Evolutionary conservation across 306 rosid genomes (phyloP), one percentile per base, ranked within the genome.

Genomic region (Rosa chinensis): DNA sequence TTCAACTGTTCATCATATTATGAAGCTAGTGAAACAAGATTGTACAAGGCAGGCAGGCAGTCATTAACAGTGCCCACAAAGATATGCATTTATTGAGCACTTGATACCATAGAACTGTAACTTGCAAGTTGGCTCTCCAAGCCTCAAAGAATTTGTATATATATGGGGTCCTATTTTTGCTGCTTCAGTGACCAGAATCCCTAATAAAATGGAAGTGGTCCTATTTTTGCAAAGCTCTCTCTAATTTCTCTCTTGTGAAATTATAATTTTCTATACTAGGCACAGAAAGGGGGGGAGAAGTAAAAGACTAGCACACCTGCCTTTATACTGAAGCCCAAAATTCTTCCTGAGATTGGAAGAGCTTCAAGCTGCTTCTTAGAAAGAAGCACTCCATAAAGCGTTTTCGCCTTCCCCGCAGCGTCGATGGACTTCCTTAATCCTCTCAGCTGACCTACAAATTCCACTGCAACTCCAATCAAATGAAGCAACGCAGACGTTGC

Each of bases 391-490:
- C 99, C 99, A 96, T 70, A 96, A 84, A 73, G 92, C 90, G 40
- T 89, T 90, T 76, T 93, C 99, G 11, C 96, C 97, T 85, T 96
- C 99, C 42, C 99, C 97, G 13, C 99, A 96, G 45, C 99, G 92
- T 49, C 92, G 82, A 75, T 96, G 99, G 66, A 96, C 96, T 82
- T 96, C 99, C 88, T 90, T 96, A 10, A 96, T 93, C 85, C 98
- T 88, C 21, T 96, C 99, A 1, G 98, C 98, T 21, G 99, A 96
- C 82, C 91, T 85, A 83, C 99, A 96, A 73, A 96, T 96, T 62
- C 99, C 99, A 32, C 98, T 96, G 87, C 99, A 96, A 83, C 75
- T 96, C 99, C 99, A 96, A 78, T 96, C 99, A 43, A 90, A 96
- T 13, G 98, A 93, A 49, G 99, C 99, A 53, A 96, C 98, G 64